phyloP scores from a whole-genome alignment of 129 eudicot species.

The Pittosporum tobira region DNA sequence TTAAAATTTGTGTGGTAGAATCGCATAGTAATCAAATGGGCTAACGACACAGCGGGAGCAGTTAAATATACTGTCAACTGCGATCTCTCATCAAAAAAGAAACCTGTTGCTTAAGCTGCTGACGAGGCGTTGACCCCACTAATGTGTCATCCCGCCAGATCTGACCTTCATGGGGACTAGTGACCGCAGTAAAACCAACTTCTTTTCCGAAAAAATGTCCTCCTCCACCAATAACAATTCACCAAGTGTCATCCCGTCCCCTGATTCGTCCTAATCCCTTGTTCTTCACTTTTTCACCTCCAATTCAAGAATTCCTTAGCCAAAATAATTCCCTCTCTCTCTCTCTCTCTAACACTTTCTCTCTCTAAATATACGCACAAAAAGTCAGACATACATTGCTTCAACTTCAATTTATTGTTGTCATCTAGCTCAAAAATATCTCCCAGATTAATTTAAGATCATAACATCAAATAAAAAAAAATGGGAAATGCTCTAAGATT shows the following conservation, averaged over 20 bases:
- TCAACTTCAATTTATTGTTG: no score
- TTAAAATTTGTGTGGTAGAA: no score
- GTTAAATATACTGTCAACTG: no score
- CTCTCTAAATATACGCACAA: neutral
- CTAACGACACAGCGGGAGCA: no score
- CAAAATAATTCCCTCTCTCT: neutral
- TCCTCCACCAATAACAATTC: conserved; percentile 11
- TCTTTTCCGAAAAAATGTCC: neutral
- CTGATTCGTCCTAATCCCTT: conserved; percentile 2
- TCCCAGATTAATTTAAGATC: neutral
- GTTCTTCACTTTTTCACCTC: conserved; percentile 13
- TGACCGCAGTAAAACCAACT: neutral
- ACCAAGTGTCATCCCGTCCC: conserved; percentile 18
- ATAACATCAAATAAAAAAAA: neutral
- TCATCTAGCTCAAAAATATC: no score
- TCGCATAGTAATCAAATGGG: no score
- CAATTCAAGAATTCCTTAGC: neutral
- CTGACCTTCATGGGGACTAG: neutral
- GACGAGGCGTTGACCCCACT: neutral
- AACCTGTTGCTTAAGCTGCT: neutral
- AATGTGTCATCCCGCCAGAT: neutral
- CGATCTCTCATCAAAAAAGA: neutral
- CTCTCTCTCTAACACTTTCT: neutral
- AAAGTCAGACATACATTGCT: no score
- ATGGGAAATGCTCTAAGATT: conserved; percentile 89